A percentile compares a stretch with the other conserved stretches of the same genome.
These are phyloP conservation scores for Aquanectria penicillioides DNA, from an alignment of 2,329 filamentous ascomycete genomes.

Conservation along the genomic window DNA sequence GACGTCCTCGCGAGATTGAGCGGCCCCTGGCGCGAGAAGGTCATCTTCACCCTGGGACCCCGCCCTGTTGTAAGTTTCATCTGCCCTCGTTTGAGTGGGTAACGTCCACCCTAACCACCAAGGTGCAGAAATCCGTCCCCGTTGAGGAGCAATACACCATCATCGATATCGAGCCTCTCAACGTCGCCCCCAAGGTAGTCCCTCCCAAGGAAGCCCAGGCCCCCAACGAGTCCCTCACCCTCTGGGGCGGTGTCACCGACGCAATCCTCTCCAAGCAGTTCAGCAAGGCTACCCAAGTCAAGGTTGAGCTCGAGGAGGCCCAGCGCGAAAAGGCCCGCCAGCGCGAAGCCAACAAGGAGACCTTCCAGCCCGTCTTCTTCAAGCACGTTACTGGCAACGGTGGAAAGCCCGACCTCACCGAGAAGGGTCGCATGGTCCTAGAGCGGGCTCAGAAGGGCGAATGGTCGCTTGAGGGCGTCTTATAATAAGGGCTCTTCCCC, in stretches of 20 bases:
- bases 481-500: conserved; percentile 37
- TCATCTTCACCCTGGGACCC: conserved; percentile 68
- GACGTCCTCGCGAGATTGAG: conserved; percentile 85
- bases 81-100: too few relatives aligned
- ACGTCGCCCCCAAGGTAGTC: conserved; percentile 79
- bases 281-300: conserved; percentile 83
- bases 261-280: conserved; percentile 88
- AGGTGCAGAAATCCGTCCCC: conserved; percentile 53
- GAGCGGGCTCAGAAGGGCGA: conserved; percentile 63
- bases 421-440: conserved; percentile 62
- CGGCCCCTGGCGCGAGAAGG: conserved; percentile 84
- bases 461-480: conserved; percentile 60
- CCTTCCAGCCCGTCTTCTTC: conserved; percentile 93
- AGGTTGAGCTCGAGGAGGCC: conserved; percentile 90
- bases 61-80: conserved; percentile 70
- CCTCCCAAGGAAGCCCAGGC: conserved; percentile 84
- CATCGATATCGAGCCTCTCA: conserved; percentile 87
- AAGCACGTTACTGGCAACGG: conserved; percentile 65
- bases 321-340: conserved; percentile 88
- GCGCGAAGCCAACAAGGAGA: conserved; percentile 73
- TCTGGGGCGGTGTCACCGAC: conserved; percentile 89
- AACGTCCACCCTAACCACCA: conserved; percentile 16
- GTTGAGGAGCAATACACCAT: conserved; percentile 75
- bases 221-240: conserved; percentile 86
- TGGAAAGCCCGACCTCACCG: conserved; percentile 65